Base-by-base conservation (phyloP, 495 filamentous ascomycete genomes). In the Daldinia childiae region DNA sequence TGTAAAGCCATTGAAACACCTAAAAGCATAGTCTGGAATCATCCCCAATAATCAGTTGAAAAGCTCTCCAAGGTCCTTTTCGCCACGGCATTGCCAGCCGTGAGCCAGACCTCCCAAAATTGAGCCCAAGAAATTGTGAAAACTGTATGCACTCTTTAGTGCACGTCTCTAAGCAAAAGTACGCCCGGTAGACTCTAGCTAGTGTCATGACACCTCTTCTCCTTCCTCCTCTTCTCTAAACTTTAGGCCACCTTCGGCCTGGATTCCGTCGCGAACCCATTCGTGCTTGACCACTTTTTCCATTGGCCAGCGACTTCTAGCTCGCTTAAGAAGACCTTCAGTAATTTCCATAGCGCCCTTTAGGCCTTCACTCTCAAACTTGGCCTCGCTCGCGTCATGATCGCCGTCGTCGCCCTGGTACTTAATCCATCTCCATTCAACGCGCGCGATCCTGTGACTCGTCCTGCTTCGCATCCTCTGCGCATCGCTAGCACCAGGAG, bases 381-480 rank as follows among this genome's bases (percentile, higher is more conserved):
- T 78, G 17, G 77, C 74, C 34, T 77, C 66, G 58, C 85, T 79
- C 9, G 83, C 80, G 57, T 86, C 84, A 66, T 86, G 82, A 51
- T 84, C 78, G 26, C 90, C 92, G 36, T 93, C 91, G 29, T 87
- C 86, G 62, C 90, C 88, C 8, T 89, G 92, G 72, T 90, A 96
- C 59, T 90, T 89, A 58, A 91, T 89, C 95, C 95, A 99, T 21
- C 90, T 86, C 95, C 95, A 99, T 71, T 99, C 95, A 51, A 91
- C 90, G 12, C 95, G 85, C 5, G 96, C 95, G 62, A 99, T 98
- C n/a, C 93, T 89, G 77, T 99, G 96, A 32, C 90, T 92, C 0
- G 93, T 94, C 8, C 92, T 86, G 70, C 87, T 89, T 55, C 91
- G 86, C 80, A 92, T 88, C 71, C 88, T 85, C 73, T 92, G 87